These are phyloP conservation scores for Phanerochaete carnosa DNA, from an alignment of 768 basidiomycete genomes.

Conservation along the genomic window DNA sequence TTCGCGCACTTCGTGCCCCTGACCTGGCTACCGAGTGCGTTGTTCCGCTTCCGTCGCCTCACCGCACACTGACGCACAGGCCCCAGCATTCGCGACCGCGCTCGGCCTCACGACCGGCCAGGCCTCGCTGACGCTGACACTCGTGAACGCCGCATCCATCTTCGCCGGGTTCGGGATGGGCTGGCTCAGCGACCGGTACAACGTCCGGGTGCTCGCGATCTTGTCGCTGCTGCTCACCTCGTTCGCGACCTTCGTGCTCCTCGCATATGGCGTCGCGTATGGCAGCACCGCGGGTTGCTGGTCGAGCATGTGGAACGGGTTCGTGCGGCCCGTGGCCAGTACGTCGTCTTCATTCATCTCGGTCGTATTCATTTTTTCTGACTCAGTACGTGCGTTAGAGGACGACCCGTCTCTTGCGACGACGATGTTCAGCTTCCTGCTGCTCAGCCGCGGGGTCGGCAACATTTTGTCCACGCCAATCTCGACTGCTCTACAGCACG, in stretches of 20 bases:
- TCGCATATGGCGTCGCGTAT: slow-evolving; percentile 27
- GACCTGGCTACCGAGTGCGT: slow-evolving; percentile 26
- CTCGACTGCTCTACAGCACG: slow-evolving; percentile 19
- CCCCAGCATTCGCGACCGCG: slow-evolving; percentile 18
- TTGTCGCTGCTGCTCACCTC: slow-evolving; percentile 19
- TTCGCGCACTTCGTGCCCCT: slow-evolving; percentile 24
- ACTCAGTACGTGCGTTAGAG: slow-evolving; percentile 13
- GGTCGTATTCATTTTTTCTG: background rate
- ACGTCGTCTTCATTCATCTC: slow-evolving; percentile 1
- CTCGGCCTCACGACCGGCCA: slow-evolving; percentile 10
- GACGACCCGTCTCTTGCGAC: slow-evolving; percentile 22
- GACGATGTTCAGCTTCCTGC: slow-evolving; percentile 19
- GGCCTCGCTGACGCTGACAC: slow-evolving; percentile 18
- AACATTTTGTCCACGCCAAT: slow-evolving; percentile 28
- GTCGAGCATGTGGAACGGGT: slow-evolving; percentile 29
- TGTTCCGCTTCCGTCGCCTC: background rate
- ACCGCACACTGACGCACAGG: background rate
- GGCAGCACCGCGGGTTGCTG: slow-evolving; percentile 31
- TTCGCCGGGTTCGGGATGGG: slow-evolving; percentile 17
- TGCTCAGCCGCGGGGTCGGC: slow-evolving; percentile 23
- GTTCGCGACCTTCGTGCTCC: slow-evolving; percentile 26
- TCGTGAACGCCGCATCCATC: slow-evolving; percentile 19
- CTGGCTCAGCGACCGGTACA: slow-evolving; percentile 17
- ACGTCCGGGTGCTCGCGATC: slow-evolving; percentile 20
- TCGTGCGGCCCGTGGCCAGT: slow-evolving; percentile 22